Conservation (phyloP, 2,329 filamentous ascomycete species). For the Nigrospora oryzae region DNA sequence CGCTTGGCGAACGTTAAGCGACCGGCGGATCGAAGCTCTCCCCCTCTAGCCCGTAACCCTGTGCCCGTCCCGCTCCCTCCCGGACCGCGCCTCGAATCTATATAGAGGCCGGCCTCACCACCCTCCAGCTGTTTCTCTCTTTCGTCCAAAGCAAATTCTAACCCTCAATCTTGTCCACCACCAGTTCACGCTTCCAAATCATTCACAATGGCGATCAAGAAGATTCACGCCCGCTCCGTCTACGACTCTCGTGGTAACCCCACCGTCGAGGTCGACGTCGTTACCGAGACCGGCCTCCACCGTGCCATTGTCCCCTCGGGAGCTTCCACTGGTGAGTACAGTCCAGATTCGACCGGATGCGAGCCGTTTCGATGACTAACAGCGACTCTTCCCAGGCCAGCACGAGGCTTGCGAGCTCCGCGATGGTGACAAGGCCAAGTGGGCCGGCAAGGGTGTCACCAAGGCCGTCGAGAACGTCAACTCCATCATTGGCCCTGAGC, state of each 20-base stretch:
- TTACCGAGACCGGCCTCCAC: constrained; percentile 94
- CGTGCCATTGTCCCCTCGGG: constrained; percentile 95
- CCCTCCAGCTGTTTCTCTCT: too few species aligned
- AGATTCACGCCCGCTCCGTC: constrained; percentile 88
- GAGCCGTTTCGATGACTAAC: constrained; percentile 7
- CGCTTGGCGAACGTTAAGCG: too few species aligned
- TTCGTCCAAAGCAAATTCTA: not conserved
- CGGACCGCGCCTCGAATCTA: too few species aligned
- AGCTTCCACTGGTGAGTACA: constrained; percentile 76
- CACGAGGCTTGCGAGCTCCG: constrained; percentile 89
- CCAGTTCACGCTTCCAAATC: constrained; percentile 5
- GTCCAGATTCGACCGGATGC: constrained; percentile 7
- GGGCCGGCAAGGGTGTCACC: constrained; percentile 79
- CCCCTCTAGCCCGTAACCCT: too few species aligned
- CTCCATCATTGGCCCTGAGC: constrained; percentile 65
- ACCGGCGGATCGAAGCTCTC: too few species aligned
- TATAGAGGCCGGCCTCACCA: too few species aligned
- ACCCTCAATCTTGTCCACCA: constrained; percentile 6
- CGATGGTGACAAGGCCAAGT: constrained; percentile 81
- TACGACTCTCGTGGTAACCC: constrained; percentile 99
- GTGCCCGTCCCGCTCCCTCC: too few species aligned
- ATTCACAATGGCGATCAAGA: constrained; percentile 76
- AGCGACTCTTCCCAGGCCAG: constrained; percentile 49
- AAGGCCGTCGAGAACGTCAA: constrained; percentile 87
- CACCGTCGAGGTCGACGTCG: constrained; percentile 95